These are phyloP conservation scores for Schizochytrium sp. DNA, from an alignment of 108 stramenopile genomes.

Conservation along the genomic window DNA sequence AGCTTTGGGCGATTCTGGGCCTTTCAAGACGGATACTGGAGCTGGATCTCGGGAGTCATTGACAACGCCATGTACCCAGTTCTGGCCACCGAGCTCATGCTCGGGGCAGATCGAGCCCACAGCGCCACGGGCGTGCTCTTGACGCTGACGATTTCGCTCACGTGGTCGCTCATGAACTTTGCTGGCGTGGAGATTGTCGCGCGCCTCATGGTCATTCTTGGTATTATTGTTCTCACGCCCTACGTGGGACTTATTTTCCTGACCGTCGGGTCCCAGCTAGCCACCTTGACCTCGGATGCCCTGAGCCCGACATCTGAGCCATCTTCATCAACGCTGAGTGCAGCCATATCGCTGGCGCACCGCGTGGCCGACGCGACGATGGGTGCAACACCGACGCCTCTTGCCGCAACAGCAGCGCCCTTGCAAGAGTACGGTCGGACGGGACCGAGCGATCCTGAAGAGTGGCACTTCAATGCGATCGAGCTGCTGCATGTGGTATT, in stretches of 20 bases:
- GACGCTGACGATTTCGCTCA: neutral
- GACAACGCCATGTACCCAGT: constrained; percentile 18
- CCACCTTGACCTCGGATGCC: neutral
- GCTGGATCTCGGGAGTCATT: neutral
- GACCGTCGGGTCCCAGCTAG: neutral
- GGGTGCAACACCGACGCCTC: no score
- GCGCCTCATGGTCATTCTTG: neutral
- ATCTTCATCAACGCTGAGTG: no score
- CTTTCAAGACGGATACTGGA: constrained; percentile 10
- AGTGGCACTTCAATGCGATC: neutral
- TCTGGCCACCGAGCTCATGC: neutral
- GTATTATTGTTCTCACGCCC: neutral
- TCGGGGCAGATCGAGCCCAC: neutral
- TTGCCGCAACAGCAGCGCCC: neutral
- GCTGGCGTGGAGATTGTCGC: neutral
- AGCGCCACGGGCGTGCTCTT: neutral
- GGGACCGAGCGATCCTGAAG: neutral
- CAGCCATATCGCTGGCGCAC: no score
- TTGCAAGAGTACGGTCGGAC: neutral
- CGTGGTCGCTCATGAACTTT: constrained; percentile 1
- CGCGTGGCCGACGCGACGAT: no score
- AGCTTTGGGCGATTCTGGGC: constrained; percentile 3
- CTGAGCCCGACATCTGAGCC: no score
- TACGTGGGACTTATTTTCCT: neutral
- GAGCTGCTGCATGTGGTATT: neutral